Evolutionary conservation across 345 rosid species (phyloP).

Genomic region (Excoecaria agallocha): DNA sequence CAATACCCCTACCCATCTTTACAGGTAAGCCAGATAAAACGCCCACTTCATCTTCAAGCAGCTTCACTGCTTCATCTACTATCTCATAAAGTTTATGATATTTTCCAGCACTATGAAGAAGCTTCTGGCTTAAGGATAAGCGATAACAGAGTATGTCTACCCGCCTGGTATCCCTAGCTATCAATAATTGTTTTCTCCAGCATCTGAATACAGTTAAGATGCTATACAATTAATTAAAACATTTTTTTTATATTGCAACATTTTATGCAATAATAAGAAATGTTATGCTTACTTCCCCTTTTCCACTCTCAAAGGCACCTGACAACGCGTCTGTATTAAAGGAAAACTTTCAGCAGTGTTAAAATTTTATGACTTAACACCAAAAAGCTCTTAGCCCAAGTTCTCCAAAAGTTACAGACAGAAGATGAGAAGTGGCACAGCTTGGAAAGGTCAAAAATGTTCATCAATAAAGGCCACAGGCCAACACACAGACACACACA

Average conservation of each 20-base stretch:
- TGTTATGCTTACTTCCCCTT: too few relatives aligned
- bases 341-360: background rate
- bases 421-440: background rate
- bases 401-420: background rate
- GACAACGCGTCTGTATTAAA: too few relatives aligned
- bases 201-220: conserved; percentile 56
- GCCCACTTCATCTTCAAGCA: conserved; percentile 86
- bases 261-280: background rate
- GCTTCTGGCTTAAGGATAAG: conserved; percentile 68
- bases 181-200: conserved; percentile 85
- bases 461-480: background rate
- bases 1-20: conserved; percentile 87
- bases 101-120: conserved; percentile 57
- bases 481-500: background rate
- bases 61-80: conserved; percentile 67
- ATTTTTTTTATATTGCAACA: background rate
- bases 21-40: conserved; percentile 73
- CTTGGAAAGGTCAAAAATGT: background rate
- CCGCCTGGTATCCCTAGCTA: conserved; percentile 72
- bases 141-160: conserved; percentile 91
- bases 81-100: conserved; percentile 49
- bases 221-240: background rate
- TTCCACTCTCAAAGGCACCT: too few relatives aligned
- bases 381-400: background rate
- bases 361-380: background rate